Evolutionary conservation across 1,284 basidiomycete species (phyloP).

Genomic region (Heliocybe sulcata): DNA sequence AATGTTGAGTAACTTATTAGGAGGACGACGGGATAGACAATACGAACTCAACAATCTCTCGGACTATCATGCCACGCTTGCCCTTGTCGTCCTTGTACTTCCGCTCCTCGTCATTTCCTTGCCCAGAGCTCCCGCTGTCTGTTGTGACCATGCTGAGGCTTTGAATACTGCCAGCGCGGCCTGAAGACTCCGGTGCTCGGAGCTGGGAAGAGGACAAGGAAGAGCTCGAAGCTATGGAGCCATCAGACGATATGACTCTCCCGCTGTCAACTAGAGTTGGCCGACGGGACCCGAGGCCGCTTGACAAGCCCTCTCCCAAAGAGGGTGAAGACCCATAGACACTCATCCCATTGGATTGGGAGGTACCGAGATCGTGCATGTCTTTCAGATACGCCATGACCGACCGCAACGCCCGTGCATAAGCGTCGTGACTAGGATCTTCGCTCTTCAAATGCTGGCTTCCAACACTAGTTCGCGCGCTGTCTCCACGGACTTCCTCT

Average conservation of each 20-base stretch:
- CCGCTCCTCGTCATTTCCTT: conserved; percentile 48
- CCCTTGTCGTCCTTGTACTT: conserved; percentile 85
- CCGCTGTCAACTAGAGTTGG: conserved; percentile 54
- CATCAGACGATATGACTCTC: conserved; percentile 43
- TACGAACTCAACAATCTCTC: conserved; percentile 82
- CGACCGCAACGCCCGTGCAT: conserved; percentile 73
- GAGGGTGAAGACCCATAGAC: conserved; percentile 38
- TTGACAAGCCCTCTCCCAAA: conserved; percentile 28
- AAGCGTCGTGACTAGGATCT: conserved; percentile 61
- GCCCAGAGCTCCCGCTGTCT: conserved; percentile 53
- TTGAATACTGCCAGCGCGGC: conserved; percentile 51
- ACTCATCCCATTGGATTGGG: conserved; percentile 45
- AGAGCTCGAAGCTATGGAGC: conserved; percentile 20
- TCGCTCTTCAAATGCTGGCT: conserved; percentile 58
- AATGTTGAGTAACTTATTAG: conserved; percentile 8
- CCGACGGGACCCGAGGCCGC: conserved; percentile 31
- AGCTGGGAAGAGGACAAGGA: conserved; percentile 33
- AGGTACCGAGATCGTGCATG: conserved; percentile 80
- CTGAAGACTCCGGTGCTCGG: conserved; percentile 53
- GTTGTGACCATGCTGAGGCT: conserved; percentile 70
- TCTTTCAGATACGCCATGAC: conserved; percentile 95
- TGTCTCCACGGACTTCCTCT: conserved; percentile 30
- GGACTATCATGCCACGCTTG: conserved; percentile 73
- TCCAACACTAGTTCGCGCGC: conserved; percentile 35
- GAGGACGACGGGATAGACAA: conserved; percentile 7